Percentiles rank a stretch among this genome's conserved stretches.
Evolutionary conservation across 441 rosid species (phyloP).

Genomic region (Arabidopsis lyrata): DNA sequence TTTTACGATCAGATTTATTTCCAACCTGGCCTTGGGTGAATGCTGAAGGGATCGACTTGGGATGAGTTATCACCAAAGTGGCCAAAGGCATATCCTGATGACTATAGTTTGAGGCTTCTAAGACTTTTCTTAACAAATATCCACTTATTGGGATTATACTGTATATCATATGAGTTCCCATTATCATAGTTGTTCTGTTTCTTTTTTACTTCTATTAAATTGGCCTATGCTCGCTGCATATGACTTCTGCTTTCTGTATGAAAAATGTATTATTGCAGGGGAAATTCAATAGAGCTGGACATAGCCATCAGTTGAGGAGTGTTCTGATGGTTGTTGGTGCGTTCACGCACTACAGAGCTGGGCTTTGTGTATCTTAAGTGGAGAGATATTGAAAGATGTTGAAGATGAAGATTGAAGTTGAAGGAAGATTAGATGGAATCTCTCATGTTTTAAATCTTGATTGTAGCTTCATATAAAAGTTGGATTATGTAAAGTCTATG

Average conservation of each 20-base stretch:
- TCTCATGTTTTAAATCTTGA: too few relatives aligned
- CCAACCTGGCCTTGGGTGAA: conserved; percentile 99
- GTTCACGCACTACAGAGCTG: too few relatives aligned
- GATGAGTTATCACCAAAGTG: conserved; percentile 98
- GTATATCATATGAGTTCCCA: conserved; percentile 25
- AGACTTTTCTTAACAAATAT: conserved; percentile 69
- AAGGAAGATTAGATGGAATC: too few relatives aligned
- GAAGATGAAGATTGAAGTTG: too few relatives aligned
- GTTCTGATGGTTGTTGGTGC: too few relatives aligned
- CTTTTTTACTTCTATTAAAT: conserved; percentile 10
- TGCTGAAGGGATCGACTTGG: conserved; percentile 86
- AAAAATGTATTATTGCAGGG: conserved; percentile 24
- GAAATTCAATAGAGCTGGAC: too few relatives aligned
- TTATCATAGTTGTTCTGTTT: conserved; percentile 30
- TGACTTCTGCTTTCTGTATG: conserved; percentile 21
- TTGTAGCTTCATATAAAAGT: too few relatives aligned
- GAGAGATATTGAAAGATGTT: too few relatives aligned
- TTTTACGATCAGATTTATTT: conserved; percentile 97
- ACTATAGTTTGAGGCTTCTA: conserved; percentile 18
- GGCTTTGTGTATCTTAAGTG: too few relatives aligned
- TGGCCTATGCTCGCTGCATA: conserved; percentile 6
- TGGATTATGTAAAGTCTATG: too few relatives aligned
- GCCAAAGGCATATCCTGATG: conserved; percentile 99
- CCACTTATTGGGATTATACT: conserved; percentile 84
- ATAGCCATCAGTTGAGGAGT: too few relatives aligned